Conservation (phyloP, 495 filamentous ascomycete species). For the Oleoguttula mirabilis region DNA sequence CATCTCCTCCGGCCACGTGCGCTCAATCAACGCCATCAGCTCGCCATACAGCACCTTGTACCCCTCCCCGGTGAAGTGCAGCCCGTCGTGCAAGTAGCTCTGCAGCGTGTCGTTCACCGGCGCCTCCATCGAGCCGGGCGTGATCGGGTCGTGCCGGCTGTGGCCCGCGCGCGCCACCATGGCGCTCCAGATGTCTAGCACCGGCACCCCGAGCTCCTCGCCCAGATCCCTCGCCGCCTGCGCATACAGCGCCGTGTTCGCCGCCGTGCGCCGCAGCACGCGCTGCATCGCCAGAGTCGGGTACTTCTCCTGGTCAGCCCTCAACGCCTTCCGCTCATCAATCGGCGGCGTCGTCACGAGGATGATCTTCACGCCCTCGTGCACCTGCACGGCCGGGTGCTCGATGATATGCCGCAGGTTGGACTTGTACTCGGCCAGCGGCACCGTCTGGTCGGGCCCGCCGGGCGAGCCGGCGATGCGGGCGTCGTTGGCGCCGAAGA, state of each 20-base stretch:
- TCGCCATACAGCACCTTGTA: constrained; percentile 48
- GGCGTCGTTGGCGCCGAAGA: constrained; percentile 83
- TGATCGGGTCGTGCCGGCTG: constrained; percentile 46
- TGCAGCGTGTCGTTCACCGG: constrained; percentile 30
- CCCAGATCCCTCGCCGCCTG: constrained; percentile 56
- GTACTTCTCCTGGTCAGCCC: constrained; percentile 40
- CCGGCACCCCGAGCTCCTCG: constrained; percentile 46
- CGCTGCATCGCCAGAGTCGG: constrained; percentile 11
- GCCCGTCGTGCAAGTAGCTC: constrained; percentile 47
- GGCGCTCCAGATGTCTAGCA: constrained; percentile 63
- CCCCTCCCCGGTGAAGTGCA: constrained; percentile 52
- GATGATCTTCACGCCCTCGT: constrained; percentile 55
- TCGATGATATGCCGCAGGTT: constrained; percentile 59
- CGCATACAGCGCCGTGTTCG: constrained; percentile 56
- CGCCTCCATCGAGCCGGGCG: constrained; percentile 22
- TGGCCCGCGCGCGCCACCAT: constrained; percentile 56
- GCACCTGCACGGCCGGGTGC: constrained; percentile 53
- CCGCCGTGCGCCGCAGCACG: constrained; percentile 47
- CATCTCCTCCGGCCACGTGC: constrained; percentile 47
- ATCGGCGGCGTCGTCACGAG: constrained; percentile 70
- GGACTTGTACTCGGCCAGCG: constrained; percentile 54
- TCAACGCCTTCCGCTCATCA: constrained; percentile 56
- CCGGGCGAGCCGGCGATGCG: constrained; percentile 43
- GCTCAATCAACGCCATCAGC: constrained; percentile 40
- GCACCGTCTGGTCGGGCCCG: constrained; percentile 51